phyloP scores from a whole-genome alignment of 2,329 filamentous ascomycete genomes.

The Aureobasidium sp. region DNA sequence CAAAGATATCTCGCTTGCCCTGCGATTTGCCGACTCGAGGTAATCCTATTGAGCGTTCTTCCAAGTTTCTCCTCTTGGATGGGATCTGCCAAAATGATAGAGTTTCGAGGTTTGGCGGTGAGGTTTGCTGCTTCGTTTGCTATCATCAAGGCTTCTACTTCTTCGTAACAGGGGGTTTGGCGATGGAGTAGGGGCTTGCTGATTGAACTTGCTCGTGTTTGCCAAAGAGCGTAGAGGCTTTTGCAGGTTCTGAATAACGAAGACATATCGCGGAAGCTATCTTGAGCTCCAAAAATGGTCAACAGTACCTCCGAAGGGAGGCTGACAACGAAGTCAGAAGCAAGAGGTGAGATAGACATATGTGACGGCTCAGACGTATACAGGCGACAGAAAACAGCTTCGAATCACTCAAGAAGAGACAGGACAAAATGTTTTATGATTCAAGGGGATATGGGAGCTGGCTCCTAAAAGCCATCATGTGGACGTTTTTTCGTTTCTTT shows the following conservation, averaged over 20 bases:
- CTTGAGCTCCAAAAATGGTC: constrained; percentile 10
- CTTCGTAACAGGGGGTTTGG: not conserved
- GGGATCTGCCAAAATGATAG: not conserved
- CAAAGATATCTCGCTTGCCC: not conserved
- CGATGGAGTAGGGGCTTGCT: not conserved
- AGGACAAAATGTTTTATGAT: not conserved
- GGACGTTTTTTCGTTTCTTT: constrained; percentile 7
- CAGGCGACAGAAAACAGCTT: not conserved
- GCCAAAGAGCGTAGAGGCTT: not conserved
- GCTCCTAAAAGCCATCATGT: not conserved
- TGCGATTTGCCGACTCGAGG: not conserved
- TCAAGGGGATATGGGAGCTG: not conserved
- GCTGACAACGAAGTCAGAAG: not conserved
- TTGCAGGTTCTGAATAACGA: constrained; percentile 4
- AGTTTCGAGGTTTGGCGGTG: not conserved
- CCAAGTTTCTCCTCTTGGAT: not conserved
- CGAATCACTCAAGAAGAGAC: not conserved
- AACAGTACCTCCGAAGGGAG: constrained; percentile 1
- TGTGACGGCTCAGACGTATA: not conserved
- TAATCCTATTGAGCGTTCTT: not conserved
- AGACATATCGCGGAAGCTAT: constrained; percentile 7
- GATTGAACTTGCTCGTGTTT: not conserved
- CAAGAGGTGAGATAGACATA: not conserved
- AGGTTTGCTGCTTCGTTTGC: not conserved
- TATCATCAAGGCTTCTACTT: not conserved